These are phyloP conservation scores for Rhizophlyctis rosea DNA, from an alignment of 192 early-diverging fungal genomes.

Conservation along the genomic window DNA sequence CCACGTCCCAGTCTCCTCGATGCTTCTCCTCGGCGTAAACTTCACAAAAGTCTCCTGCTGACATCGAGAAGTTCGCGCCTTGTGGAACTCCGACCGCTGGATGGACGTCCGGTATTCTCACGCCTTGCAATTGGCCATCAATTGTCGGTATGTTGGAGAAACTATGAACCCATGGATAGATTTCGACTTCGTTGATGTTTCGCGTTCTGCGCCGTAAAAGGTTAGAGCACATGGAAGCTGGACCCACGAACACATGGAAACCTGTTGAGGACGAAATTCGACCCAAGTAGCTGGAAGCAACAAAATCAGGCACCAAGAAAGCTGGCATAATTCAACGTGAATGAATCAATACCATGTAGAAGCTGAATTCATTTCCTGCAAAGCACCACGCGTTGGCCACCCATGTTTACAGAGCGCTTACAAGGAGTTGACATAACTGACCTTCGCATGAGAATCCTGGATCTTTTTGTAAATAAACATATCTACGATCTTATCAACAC, in stretches of 20 bases:
- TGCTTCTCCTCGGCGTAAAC: constrained; percentile 66
- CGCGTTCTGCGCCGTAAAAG: constrained; percentile 50
- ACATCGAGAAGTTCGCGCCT: constrained; percentile 88
- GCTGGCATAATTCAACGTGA: neutral
- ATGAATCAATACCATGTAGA: constrained; percentile 74
- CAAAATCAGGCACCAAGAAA: constrained; percentile 1
- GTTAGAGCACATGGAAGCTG: no score
- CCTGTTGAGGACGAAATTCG: constrained; percentile 93
- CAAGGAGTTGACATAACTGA: neutral
- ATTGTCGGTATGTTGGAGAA: constrained; percentile 74
- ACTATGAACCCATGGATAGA: constrained; percentile 91
- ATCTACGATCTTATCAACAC: no score
- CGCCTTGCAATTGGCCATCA: constrained; percentile 61
- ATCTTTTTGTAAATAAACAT: no score
- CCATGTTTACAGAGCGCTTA: no score
- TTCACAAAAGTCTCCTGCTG: constrained; percentile 95
- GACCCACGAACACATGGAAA: no score
- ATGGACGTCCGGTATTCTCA: constrained; percentile 82
- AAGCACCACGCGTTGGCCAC: no score
- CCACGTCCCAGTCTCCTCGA: constrained; percentile 48
- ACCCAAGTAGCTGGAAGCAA: constrained; percentile 81
- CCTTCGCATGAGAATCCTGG: constrained; percentile 52
- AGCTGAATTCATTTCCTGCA: constrained; percentile 93
- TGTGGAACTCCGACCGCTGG: constrained; percentile 57
- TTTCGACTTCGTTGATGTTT: constrained; percentile 54